Evolutionary conservation across 176 grass and related monocot genomes (phyloP).

Genomic region (Juncus effusus): DNA sequence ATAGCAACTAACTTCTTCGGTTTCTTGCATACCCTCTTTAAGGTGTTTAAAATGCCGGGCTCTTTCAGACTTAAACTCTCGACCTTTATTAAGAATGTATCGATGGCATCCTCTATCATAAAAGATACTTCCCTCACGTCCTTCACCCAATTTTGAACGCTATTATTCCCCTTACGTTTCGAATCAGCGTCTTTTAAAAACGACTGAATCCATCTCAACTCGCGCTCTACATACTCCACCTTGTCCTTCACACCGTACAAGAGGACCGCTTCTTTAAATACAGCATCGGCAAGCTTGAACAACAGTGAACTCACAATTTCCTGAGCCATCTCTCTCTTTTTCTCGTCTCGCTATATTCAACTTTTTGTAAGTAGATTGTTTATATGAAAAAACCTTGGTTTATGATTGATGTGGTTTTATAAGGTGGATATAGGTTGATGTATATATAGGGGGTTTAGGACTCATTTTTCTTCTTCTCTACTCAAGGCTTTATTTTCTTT

Average conservation of each 20-base stretch:
- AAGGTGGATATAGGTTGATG: too few relatives aligned
- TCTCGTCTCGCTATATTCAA: too few relatives aligned
- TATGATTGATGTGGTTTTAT: too few relatives aligned
- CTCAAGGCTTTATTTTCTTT: too few relatives aligned
- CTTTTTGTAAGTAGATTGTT: too few relatives aligned
- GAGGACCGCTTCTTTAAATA: neutral
- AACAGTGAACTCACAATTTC: too few relatives aligned
- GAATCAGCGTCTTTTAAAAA: conserved; percentile 1
- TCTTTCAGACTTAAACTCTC: too few relatives aligned
- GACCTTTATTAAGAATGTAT: neutral
- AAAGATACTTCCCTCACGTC: neutral
- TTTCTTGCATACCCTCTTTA: neutral
- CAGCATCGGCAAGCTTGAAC: too few relatives aligned
- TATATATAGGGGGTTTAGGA: too few relatives aligned
- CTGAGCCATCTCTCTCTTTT: too few relatives aligned
- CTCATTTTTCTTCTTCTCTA: too few relatives aligned
- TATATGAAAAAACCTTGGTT: too few relatives aligned
- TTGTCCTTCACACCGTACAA: neutral
- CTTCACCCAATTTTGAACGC: neutral
- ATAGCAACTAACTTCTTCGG: neutral
- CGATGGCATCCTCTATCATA: conserved; percentile 10
- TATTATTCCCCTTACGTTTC: neutral
- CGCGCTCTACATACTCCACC: neutral
- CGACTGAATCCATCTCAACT: neutral
- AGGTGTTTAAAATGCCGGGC: neutral